These are phyloP conservation scores for Geum urbanum DNA, from an alignment of 306 rosid genomes.

Conservation along the genomic window DNA sequence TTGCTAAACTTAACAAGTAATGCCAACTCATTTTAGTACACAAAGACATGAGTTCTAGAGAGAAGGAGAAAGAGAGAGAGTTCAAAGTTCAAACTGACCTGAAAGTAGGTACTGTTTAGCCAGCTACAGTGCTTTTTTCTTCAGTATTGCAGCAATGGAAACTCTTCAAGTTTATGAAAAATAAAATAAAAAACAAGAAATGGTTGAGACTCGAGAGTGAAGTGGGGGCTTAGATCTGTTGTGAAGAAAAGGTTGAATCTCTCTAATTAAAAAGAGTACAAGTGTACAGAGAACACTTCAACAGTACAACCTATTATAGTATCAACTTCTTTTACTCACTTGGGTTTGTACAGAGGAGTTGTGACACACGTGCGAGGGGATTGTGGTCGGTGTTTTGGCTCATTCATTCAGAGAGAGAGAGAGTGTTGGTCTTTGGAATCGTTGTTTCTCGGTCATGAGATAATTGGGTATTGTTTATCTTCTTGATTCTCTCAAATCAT, in stretches of 20 bases:
- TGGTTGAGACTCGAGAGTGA: conserved; percentile 17
- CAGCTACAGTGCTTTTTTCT: conserved; percentile 1
- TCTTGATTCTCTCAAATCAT: conserved; percentile 6
- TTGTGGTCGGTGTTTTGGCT: conserved; percentile 40
- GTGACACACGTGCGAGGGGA: conserved; percentile 32
- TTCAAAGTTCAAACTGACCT: conserved; percentile 27
- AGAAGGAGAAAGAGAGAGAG: neutral
- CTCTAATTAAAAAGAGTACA: conserved; percentile 10
- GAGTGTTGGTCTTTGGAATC: conserved; percentile 12
- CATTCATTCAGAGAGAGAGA: neutral
- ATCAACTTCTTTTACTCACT: conserved; percentile 8
- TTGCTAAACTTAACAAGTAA: conserved; percentile 28
- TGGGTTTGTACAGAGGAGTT: neutral
- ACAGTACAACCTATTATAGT: neutral
- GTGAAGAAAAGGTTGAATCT: conserved; percentile 21
- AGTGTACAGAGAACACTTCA: neutral
- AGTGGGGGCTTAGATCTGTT: conserved; percentile 27
- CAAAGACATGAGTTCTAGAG: neutral
- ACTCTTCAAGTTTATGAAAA: conserved; percentile 3
- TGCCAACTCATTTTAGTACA: conserved; percentile 9
- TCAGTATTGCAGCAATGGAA: conserved; percentile 24
- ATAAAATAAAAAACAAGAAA: neutral
- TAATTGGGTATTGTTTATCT: neutral
- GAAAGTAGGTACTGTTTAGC: conserved; percentile 10
- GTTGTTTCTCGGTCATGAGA: neutral